phyloP scores from a whole-genome alignment of 257 asterid species.

The Gentiana dahurica region DNA sequence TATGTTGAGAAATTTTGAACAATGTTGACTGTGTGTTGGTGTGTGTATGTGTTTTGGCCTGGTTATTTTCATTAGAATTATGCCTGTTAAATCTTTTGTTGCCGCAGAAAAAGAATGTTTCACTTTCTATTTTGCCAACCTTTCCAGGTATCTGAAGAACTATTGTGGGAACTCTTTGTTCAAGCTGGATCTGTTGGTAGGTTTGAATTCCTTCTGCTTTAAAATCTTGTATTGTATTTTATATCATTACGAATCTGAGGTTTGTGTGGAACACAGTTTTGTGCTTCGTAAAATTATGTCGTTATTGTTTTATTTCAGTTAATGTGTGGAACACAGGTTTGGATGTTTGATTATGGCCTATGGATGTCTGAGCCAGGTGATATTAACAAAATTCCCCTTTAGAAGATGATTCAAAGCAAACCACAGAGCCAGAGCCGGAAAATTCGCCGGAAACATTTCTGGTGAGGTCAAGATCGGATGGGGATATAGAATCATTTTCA shows the following conservation, averaged over 20 bases:
- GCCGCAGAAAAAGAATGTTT: not conserved
- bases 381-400: slow-evolving; percentile 52
- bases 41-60: no score
- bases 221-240: no score
- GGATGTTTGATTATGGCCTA: slow-evolving; percentile 39
- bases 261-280: not conserved
- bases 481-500: slow-evolving; percentile 54
- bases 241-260: not conserved
- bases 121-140: not conserved
- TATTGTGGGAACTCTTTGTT: slow-evolving; percentile 87
- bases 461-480: slow-evolving; percentile 82
- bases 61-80: no score
- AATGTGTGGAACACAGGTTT: slow-evolving; percentile 32
- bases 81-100: no score
- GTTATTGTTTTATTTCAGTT: slow-evolving; percentile 25
- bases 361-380: slow-evolving; percentile 96
- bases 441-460: slow-evolving; percentile 24
- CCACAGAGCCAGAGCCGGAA: slow-evolving; percentile 1
- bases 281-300: slow-evolving; percentile 3
- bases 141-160: slow-evolving; percentile 74
- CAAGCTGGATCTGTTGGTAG: slow-evolving; percentile 98
- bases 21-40: no score
- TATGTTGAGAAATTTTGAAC: no score
- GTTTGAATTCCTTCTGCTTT: slow-evolving; percentile 7
- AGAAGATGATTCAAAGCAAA: slow-evolving; percentile 47